A percentile compares a stretch with the other conserved stretches of the same genome.
Conservation (phyloP, 768 basidiomycete genomes). For the Dentipellis sp. region DNA sequence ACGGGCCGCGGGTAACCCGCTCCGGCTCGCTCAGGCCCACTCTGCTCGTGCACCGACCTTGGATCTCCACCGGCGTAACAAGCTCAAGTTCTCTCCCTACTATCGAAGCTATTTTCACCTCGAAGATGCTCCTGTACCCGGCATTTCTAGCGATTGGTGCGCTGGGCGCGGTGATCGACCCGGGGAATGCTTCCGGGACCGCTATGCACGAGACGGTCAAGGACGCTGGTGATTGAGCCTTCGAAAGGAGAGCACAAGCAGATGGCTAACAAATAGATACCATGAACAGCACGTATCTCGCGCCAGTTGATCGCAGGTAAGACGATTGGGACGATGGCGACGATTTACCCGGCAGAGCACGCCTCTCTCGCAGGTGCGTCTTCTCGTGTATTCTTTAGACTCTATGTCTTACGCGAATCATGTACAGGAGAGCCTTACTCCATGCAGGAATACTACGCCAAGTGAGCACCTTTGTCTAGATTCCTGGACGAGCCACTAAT, state of each 20-base stretch:
- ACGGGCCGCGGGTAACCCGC: too few species aligned
- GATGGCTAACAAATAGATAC: background rate
- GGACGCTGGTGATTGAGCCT: constrained; percentile 33
- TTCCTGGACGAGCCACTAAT: constrained; percentile 1
- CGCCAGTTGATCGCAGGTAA: constrained; percentile 29
- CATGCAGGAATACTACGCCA: constrained; percentile 47
- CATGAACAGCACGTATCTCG: constrained; percentile 30
- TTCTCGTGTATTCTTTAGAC: background rate
- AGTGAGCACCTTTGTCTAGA: constrained; percentile 20
- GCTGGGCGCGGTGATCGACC: too few species aligned
- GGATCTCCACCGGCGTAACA: too few species aligned
- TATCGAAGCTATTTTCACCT: too few species aligned
- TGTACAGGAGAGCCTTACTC: constrained; percentile 36
- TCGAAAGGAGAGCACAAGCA: background rate
- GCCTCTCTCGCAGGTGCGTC: constrained; percentile 30
- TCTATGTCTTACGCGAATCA: too few species aligned
- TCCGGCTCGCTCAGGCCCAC: too few species aligned
- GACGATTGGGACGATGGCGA: constrained; percentile 41
- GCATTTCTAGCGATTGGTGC: too few species aligned
- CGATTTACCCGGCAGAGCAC: constrained; percentile 34
- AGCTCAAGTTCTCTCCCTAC: too few species aligned
- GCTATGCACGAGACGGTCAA: constrained; percentile 30
- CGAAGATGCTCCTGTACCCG: too few species aligned
- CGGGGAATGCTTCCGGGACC: too few species aligned
- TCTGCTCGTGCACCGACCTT: too few species aligned